A percentile compares a stretch with the other conserved stretches of the same genome.
Conservation (phyloP, 306 rosid genomes). For the Sicyos baderoa region DNA sequence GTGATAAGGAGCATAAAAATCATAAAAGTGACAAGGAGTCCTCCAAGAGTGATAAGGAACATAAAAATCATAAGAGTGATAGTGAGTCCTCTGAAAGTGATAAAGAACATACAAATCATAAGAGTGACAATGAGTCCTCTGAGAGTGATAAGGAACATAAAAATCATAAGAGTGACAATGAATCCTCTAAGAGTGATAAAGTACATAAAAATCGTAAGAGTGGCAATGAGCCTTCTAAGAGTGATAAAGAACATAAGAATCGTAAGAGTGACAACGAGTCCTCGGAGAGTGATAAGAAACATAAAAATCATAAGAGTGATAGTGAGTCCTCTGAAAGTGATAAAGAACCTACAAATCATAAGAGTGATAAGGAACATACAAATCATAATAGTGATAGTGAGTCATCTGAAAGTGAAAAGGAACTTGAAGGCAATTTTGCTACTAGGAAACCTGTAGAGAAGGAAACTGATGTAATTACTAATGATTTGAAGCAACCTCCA, state of each 20-base stretch:
- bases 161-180: too few species aligned
- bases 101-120: conserved; percentile 4
- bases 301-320: not conserved
- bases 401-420: conserved; percentile 19
- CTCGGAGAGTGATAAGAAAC: conserved; percentile 23
- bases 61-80: conserved; percentile 10
- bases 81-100: too few species aligned
- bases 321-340: conserved; percentile 18
- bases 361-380: conserved; percentile 21
- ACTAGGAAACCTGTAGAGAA: conserved; percentile 25
- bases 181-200: too few species aligned
- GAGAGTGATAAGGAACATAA: too few species aligned
- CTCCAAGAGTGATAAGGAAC: conserved; percentile 23
- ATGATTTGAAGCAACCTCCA: conserved; percentile 28
- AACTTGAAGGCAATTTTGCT: conserved; percentile 26
- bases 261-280: conserved; percentile 15
- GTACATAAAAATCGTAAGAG: too few species aligned
- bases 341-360: conserved; percentile 18
- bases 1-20: conserved; percentile 22
- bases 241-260: too few species aligned
- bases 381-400: conserved; percentile 23
- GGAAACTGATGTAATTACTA: conserved; percentile 30
- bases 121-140: not conserved
- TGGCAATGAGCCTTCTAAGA: too few species aligned
- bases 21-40: conserved; percentile 22